A percentile compares a stretch with the other conserved stretches of the same genome.
Conservation (phyloP, 2,329 filamentous ascomycete species). For the Cytospora piceicola region DNA sequence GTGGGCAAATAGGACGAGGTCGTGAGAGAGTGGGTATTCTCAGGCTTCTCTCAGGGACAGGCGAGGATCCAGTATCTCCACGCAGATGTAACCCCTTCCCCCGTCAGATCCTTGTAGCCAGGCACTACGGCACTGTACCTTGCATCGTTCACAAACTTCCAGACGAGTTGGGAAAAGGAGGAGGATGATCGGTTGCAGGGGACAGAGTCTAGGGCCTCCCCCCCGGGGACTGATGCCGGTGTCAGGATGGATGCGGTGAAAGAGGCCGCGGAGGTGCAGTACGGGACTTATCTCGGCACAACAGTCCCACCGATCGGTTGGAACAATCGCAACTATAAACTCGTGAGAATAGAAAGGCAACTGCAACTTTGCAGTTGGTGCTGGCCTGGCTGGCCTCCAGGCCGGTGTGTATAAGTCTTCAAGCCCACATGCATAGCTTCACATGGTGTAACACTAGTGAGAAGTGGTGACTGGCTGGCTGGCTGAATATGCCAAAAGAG, state of each 20-base stretch:
- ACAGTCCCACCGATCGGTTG: constrained; percentile 2
- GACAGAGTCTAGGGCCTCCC: not conserved
- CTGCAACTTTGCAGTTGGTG: not conserved
- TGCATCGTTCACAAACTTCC: constrained; percentile 12
- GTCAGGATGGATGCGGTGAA: constrained; percentile 7
- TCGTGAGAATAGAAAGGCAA: constrained; percentile 3
- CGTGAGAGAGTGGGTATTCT: constrained; percentile 11
- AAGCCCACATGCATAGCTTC: not conserved
- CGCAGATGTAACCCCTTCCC: not conserved
- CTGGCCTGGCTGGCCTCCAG: not conserved
- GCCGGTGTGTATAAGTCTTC: constrained; percentile 1
- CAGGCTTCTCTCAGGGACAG: not conserved
- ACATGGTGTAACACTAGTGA: not conserved
- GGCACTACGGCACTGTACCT: constrained; percentile 11
- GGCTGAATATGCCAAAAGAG: not conserved
- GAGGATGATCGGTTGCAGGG: constrained; percentile 17
- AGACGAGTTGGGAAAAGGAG: constrained; percentile 13
- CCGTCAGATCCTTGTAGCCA: not conserved
- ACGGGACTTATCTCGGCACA: constrained; percentile 11
- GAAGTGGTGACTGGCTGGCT: not conserved
- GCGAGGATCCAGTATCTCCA: constrained; percentile 1
- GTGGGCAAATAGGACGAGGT: not conserved
- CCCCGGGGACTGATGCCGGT: constrained; percentile 11
- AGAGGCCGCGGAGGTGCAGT: constrained; percentile 9
- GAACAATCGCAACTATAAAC: not conserved